These are phyloP conservation scores for Parascedosporium putredinis DNA, from an alignment of 2,329 filamentous ascomycete genomes.

Conservation along the genomic window DNA sequence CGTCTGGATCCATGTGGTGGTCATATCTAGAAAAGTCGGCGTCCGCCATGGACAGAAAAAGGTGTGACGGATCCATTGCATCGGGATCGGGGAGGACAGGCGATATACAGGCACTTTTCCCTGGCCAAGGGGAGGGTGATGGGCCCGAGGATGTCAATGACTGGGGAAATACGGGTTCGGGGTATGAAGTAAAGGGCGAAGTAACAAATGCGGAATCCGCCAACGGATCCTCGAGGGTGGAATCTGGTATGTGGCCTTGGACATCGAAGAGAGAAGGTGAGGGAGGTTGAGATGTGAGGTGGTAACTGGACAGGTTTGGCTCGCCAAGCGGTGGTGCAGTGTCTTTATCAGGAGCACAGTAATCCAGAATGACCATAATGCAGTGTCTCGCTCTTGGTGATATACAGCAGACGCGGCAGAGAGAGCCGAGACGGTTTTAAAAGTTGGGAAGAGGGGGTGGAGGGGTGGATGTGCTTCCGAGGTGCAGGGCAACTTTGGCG, in stretches of 20 bases:
- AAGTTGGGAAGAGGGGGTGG: too few species aligned
- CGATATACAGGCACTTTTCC: background rate
- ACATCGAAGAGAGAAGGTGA: conserved; percentile 2
- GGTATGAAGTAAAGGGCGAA: background rate
- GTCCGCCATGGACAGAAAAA: conserved; percentile 1
- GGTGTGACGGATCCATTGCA: conserved; percentile 6
- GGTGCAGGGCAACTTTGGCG: too few species aligned
- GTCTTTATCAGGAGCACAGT: conserved; percentile 3
- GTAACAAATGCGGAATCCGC: conserved; percentile 5
- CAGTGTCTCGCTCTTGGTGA: background rate
- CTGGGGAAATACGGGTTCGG: background rate
- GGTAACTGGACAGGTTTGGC: background rate
- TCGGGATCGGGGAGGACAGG: background rate
- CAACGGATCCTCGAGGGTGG: conserved; percentile 1
- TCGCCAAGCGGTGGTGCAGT: conserved; percentile 4
- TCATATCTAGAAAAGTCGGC: conserved; percentile 3
- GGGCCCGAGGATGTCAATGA: background rate
- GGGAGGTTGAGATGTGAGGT: background rate
- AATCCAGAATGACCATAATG: conserved; percentile 6
- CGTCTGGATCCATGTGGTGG: conserved; percentile 11
- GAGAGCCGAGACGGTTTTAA: background rate
- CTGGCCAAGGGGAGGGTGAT: background rate
- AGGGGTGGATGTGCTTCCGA: too few species aligned
- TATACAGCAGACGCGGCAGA: background rate
- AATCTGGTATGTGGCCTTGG: conserved; percentile 3